Evolutionary conservation across 164 flowering plant species (phyloP), one percentile per base, ranked within the genome.

Genomic region (Stephania cephalantha): DNA sequence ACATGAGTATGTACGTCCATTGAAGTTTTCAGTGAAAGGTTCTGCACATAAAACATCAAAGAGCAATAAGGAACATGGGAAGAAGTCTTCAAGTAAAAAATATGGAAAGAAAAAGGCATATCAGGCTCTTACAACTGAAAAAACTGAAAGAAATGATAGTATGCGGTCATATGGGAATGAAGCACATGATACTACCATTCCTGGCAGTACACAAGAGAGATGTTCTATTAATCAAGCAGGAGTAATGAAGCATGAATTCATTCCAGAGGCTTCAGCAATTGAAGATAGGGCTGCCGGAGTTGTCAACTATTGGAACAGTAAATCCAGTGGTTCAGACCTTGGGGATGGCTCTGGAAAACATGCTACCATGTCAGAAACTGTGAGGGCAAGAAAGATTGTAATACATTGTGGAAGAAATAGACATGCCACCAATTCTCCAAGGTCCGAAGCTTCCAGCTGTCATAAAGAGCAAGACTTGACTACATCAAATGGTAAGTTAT

Each of bases 21-120:
- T 94, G 65, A 95, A 89, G 79, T 86, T 95, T 73, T 91, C 97
- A 71, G 81, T 90, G 22, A 96, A 91, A 80, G 94, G 94, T 17
- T 75, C 82, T 35, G 88, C 72, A 71, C 92, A 92, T 9, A 90
- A 88, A 77, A 83, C 92, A 29, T 86, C 91, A 15, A 91, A 85
- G 77, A 90, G 81, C 83, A 65, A 70, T 48, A 91, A 92, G 80
- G 98, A 92, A 65, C 67, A 80, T 79, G 88, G 87, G 63, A 95
- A 91, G 79, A 90, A 92, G 76, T 76, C 81, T 45, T 81, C 84
- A 18, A 85, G 70, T 17, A 93, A 89, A 77, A 92, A 88, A 76
- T 74, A 76, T 77, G 71, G 71, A 29, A 90, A 88, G 87, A 90
- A 91, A 77, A 93, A 87, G 75, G 90, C 77, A 52, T 63, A 70